A percentile compares a stretch with the other conserved stretches of the same genome.
These are phyloP conservation scores for Talaromyces stipitatus DNA, from an alignment of 495 filamentous ascomycete species.

Conservation along the genomic window DNA sequence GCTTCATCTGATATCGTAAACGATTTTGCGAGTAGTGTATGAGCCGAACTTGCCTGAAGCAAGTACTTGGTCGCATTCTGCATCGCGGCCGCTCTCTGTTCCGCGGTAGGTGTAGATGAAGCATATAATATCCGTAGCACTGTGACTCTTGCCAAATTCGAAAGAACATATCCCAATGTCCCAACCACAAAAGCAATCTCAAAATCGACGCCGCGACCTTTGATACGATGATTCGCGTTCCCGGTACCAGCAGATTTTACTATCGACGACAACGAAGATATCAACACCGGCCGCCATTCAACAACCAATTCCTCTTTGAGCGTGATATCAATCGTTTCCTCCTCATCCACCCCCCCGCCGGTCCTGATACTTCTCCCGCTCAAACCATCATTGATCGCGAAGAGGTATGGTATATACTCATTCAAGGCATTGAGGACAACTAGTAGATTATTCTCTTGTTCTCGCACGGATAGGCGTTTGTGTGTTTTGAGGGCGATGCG, in stretches of 20 bases:
- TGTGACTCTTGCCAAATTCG: slow-evolving; percentile 55
- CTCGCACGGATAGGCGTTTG: slow-evolving; percentile 61
- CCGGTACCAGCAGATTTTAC: slow-evolving; percentile 32
- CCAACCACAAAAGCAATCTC: slow-evolving; percentile 74
- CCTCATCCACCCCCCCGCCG: slow-evolving; percentile 24
- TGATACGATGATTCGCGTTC: slow-evolving; percentile 46
- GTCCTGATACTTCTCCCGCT: slow-evolving; percentile 22
- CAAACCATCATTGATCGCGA: slow-evolving; percentile 65
- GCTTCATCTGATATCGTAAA: neutral
- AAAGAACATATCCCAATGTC: slow-evolving; percentile 66
- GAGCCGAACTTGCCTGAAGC: slow-evolving; percentile 70
- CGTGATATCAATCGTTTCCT: slow-evolving; percentile 58
- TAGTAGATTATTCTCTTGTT: slow-evolving; percentile 59
- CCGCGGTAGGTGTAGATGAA: slow-evolving; percentile 50
- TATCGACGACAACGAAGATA: slow-evolving; percentile 45
- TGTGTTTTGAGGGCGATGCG: slow-evolving; percentile 71
- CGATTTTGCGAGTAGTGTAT: slow-evolving; percentile 51
- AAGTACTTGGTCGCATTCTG: slow-evolving; percentile 69
- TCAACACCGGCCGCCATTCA: slow-evolving; percentile 70
- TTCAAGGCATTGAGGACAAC: slow-evolving; percentile 59
- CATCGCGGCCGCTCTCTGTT: slow-evolving; percentile 61
- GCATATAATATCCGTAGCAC: slow-evolving; percentile 48
- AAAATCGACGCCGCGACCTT: slow-evolving; percentile 68
- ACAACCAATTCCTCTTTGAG: slow-evolving; percentile 50
- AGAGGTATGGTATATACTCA: slow-evolving; percentile 72